Evolutionary conservation across 2,329 filamentous ascomycete genomes (phyloP), one percentile per base, ranked within the genome.

Genomic region (Penicillium griseofulvum): DNA sequence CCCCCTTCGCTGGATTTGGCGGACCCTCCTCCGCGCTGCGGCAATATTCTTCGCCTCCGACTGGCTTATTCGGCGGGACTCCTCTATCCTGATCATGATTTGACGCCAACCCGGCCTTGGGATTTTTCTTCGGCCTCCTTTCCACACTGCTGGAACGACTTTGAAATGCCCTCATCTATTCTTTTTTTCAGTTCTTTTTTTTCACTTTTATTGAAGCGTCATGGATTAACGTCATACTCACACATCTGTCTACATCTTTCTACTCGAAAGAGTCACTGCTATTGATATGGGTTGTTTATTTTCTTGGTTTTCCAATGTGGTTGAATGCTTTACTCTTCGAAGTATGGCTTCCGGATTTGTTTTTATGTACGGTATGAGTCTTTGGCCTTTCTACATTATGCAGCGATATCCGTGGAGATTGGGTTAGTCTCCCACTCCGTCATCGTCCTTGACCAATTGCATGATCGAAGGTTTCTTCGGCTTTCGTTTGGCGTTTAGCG

Each of bases 1-100:
- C 71, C 31, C 65, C 67, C n/a, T 70, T 74, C 59, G 68, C 71
- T 50, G 73, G 73, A 10, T 69, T 75, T 29, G 67, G 68, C n/a
- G 58, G 39, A 8, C 47, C 65, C 16, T 63, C 69, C 17, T 68
- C 73, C 22, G 66, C 67, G 45, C 63, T 71, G 19, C 70, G 74
- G 42, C 73, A 75, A 55, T 74, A 71, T 57, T 65, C 68, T 54
- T 73, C 74, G 54, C 71, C 74, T 41, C 66, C 67, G 22, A 63
- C 71, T 52, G 70, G 72, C 29, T 68, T 74, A 58, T 74, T 70
- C 55, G 65, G 65, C 58, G 65, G 56, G 52, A 57, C 57, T 47
- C 61, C 56, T 48, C 63, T 59, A 57, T 50, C 44, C 47, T 53
- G 46, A 47, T 44, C 41, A 48, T 36, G 29, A 51, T 22, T 42